A percentile compares a stretch with the other conserved stretches of the same genome.
These are phyloP conservation scores for Durio zibethinus DNA, from an alignment of 345 rosid species.

Conservation along the genomic window DNA sequence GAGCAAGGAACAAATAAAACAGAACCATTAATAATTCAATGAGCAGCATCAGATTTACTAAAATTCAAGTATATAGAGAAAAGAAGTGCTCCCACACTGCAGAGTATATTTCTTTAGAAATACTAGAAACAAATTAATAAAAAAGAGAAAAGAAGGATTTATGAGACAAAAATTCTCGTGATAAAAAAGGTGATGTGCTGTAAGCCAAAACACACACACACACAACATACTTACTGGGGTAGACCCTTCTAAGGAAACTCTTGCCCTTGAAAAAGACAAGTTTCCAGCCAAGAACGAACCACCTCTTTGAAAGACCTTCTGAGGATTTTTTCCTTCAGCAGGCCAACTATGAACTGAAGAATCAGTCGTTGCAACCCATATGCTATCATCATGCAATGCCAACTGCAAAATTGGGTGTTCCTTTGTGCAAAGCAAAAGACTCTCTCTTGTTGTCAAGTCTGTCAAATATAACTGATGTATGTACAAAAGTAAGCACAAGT, in stretches of 20 bases:
- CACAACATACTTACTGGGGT: conserved; percentile 60
- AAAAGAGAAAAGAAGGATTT: background rate
- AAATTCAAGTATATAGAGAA: conserved; percentile 1
- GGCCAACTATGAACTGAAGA: conserved; percentile 92
- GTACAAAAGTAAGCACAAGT: conserved; percentile 3
- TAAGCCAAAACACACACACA: background rate
- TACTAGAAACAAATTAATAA: background rate
- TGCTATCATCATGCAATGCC: conserved; percentile 86
- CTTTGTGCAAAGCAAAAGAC: conserved; percentile 83
- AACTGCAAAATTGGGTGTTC: conserved; percentile 86
- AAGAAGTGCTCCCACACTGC: background rate
- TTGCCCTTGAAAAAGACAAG: conserved; percentile 91
- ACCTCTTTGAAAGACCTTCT: conserved; percentile 77
- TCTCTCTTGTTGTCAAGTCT: conserved; percentile 91
- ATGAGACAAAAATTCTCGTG: background rate
- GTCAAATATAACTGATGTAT: conserved; percentile 83
- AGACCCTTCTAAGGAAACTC: conserved; percentile 93
- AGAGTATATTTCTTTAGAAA: background rate
- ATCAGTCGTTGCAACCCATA: conserved; percentile 95
- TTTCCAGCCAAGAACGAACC: conserved; percentile 98
- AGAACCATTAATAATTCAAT: background rate
- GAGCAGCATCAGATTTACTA: background rate
- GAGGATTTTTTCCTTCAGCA: conserved; percentile 84
- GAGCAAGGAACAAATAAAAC: background rate
- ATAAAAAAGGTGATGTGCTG: background rate